phyloP scores from a whole-genome alignment of 2,329 filamentous ascomycete genomes.

The Cryphonectria nitschkei region DNA sequence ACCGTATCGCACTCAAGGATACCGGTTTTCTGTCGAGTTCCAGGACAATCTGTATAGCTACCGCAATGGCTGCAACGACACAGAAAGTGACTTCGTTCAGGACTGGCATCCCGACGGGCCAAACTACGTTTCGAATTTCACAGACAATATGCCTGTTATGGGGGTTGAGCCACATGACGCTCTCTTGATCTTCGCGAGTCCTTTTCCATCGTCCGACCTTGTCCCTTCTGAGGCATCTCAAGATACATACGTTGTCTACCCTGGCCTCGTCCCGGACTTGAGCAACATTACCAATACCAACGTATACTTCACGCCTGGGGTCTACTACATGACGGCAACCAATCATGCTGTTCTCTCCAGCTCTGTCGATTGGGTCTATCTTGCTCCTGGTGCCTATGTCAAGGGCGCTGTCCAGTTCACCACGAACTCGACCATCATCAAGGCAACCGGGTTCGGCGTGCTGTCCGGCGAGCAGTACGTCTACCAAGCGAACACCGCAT shows the following conservation, averaged over 20 bases:
- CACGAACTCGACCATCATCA: slow-evolving; percentile 31
- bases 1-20: slow-evolving; percentile 34
- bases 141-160: slow-evolving; percentile 31
- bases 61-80: slow-evolving; percentile 23
- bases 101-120: slow-evolving; percentile 29
- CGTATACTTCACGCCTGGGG: slow-evolving; percentile 37
- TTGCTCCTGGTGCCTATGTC: slow-evolving; percentile 41
- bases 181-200: slow-evolving; percentile 40
- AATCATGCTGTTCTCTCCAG: slow-evolving; percentile 18
- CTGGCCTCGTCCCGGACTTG: slow-evolving; percentile 34
- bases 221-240: slow-evolving; percentile 29
- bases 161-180: slow-evolving; percentile 37
- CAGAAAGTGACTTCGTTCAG: slow-evolving; percentile 22
- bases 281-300: slow-evolving; percentile 28
- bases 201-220: slow-evolving; percentile 31
- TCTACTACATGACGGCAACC: slow-evolving; percentile 37
- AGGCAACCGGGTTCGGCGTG: slow-evolving; percentile 41
- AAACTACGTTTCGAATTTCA: slow-evolving; percentile 32
- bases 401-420: slow-evolving; percentile 43
- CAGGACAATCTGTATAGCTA: slow-evolving; percentile 38
- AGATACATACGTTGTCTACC: slow-evolving; percentile 31
- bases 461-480: slow-evolving; percentile 44
- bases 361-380: slow-evolving; percentile 35
- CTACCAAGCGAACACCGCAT: slow-evolving; percentile 41
- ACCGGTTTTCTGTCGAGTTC: slow-evolving; percentile 40